Evolutionary conservation across 768 basidiomycete genomes (phyloP).

Genomic region (Tricholomella constricta): DNA sequence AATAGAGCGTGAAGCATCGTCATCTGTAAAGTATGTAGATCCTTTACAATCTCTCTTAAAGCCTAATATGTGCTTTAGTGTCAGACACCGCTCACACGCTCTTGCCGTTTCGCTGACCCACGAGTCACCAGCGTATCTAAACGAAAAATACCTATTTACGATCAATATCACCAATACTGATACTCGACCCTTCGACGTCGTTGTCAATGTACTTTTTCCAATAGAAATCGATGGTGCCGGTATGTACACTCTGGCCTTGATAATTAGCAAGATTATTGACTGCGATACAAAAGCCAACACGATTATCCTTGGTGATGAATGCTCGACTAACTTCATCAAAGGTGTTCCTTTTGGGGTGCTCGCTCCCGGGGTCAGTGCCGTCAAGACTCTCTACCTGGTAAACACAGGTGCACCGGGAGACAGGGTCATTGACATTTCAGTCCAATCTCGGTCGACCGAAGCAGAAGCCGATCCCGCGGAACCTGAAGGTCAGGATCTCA

Average conservation of each 20-base stretch:
- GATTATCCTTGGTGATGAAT: conserved; percentile 61
- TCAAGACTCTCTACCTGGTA: conserved; percentile 65
- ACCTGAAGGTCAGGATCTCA: conserved; percentile 34
- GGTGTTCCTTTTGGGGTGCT: conserved; percentile 69
- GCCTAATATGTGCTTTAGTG: conserved; percentile 37
- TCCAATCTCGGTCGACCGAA: conserved; percentile 57
- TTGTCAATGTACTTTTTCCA: conserved; percentile 76
- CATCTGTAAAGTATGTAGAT: conserved; percentile 48
- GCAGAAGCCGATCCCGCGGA: conserved; percentile 28
- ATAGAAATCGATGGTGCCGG: conserved; percentile 73
- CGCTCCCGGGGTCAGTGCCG: conserved; percentile 52
- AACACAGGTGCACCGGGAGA: conserved; percentile 67
- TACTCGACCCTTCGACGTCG: conserved; percentile 64
- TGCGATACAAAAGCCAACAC: conserved; percentile 48
- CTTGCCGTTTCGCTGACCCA: conserved; percentile 60
- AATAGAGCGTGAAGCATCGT: conserved; percentile 46
- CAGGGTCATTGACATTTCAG: conserved; percentile 77
- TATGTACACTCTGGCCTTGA: conserved; percentile 35
- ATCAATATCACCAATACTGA: conserved; percentile 75
- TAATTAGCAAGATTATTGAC: not conserved
- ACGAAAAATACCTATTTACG: conserved; percentile 76
- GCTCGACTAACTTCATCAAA: conserved; percentile 74
- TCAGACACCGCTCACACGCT: conserved; percentile 63
- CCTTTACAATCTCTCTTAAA: conserved; percentile 1
- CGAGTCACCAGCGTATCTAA: conserved; percentile 70